Conservation (phyloP, 192 early-diverging fungal genomes). For the Coemansia sp. region DNA sequence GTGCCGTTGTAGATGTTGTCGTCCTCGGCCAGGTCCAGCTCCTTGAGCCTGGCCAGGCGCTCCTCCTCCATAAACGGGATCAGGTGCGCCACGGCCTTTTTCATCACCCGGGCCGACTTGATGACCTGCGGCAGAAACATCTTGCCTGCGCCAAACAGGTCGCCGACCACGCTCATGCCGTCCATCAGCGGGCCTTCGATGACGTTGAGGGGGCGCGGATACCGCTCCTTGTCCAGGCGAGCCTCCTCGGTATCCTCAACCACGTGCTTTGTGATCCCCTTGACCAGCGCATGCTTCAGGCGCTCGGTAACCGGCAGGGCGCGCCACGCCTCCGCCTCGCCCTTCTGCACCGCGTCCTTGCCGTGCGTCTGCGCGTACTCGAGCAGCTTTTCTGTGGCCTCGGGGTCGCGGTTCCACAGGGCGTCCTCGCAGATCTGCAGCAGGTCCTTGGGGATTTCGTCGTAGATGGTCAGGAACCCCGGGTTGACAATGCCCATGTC, state of each 20-base stretch:
- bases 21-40: conserved; percentile 51
- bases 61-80: conserved; percentile 94
- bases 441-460: conserved; percentile 93
- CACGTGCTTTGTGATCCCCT: conserved; percentile 92
- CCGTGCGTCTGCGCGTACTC: conserved; percentile 81
- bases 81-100: conserved; percentile 93
- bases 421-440: conserved; percentile 90
- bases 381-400: conserved; percentile 92
- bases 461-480: conserved; percentile 92
- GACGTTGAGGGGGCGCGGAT: conserved; percentile 88
- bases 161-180: conserved; percentile 92
- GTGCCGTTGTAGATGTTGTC: conserved; percentile 84
- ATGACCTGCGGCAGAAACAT: conserved; percentile 99
- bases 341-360: conserved; percentile 64
- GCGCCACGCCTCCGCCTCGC: conserved; percentile 86
- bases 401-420: conserved; percentile 87
- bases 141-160: conserved; percentile 91
- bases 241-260: conserved; percentile 94
- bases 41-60: conserved; percentile 70
- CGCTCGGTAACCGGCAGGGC: conserved; percentile 66
- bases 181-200: conserved; percentile 96
- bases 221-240: conserved; percentile 65
- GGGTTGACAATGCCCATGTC: conserved; percentile 99
- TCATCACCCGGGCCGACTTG: conserved; percentile 95
- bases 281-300: conserved; percentile 81